Conservation (phyloP, 2,329 filamentous ascomycete genomes). For the Diaporthe citrichinensis region DNA sequence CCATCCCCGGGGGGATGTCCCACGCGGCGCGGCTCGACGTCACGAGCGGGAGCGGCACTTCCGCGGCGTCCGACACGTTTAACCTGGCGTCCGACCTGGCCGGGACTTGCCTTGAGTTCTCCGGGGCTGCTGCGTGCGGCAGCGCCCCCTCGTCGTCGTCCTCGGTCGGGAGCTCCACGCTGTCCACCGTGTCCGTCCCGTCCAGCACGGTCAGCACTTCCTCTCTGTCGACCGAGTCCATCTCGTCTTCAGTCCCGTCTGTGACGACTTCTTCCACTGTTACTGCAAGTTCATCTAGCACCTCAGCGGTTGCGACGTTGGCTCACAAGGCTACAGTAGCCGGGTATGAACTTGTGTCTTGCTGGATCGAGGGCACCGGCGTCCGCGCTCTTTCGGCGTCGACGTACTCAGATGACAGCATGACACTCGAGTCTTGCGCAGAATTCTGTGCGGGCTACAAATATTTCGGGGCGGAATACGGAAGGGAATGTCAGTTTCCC, state of each 20-base stretch:
- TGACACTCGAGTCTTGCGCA: conserved; percentile 57
- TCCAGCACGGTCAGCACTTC: conserved; percentile 40
- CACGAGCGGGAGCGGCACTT: conserved; percentile 53
- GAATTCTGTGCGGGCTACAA: conserved; percentile 52
- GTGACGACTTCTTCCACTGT: conserved; percentile 46
- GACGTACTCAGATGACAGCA: conserved; percentile 50
- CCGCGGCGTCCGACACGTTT: conserved; percentile 61
- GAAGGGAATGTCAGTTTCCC: conserved; percentile 52
- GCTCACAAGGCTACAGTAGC: conserved; percentile 57
- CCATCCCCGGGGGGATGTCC: conserved; percentile 60
- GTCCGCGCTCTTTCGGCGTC: conserved; percentile 55
- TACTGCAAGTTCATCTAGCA: conserved; percentile 35
- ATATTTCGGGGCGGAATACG: conserved; percentile 56
- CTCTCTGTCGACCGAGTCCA: conserved; percentile 39
- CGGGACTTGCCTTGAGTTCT: conserved; percentile 59
- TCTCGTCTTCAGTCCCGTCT: background rate
- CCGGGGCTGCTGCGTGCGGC: conserved; percentile 48
- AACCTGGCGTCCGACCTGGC: conserved; percentile 61
- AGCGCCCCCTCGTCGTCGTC: background rate
- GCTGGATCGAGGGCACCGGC: conserved; percentile 56
- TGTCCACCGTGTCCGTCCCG: conserved; percentile 36
- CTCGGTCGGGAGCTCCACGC: conserved; percentile 44
- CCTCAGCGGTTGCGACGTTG: conserved; percentile 49
- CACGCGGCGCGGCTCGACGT: conserved; percentile 63
- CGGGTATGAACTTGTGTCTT: conserved; percentile 61